A percentile compares a stretch with the other conserved stretches of the same genome.
phyloP scores from a whole-genome alignment of 1,284 basidiomycete genomes.

The Apiotrichum domesticum region DNA sequence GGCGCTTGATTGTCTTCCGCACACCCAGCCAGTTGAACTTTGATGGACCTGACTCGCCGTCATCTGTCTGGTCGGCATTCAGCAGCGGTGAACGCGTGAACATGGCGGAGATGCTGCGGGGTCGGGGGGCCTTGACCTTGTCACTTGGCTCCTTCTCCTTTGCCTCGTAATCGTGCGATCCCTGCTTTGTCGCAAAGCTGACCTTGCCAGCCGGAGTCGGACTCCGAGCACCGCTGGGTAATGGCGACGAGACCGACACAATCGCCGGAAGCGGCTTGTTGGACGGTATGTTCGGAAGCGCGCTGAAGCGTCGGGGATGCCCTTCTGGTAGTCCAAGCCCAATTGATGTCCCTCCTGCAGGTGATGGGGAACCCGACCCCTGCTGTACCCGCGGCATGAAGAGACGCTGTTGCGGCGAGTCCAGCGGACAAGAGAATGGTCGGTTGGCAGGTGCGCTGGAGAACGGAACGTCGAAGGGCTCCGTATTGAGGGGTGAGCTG shows the following conservation, averaged over 20 bases:
- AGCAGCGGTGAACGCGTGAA: conserved; percentile 21
- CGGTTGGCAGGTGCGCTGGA: background rate
- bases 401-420: background rate
- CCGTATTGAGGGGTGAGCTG: conserved; percentile 26
- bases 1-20: conserved; percentile 29
- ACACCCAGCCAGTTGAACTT: conserved; percentile 42
- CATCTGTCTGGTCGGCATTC: conserved; percentile 3
- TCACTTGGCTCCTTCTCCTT: conserved; percentile 19
- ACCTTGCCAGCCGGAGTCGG: conserved; percentile 25
- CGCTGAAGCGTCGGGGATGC: background rate
- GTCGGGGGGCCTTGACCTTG: conserved; percentile 23
- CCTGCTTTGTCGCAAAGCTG: conserved; percentile 25
- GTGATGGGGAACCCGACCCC: background rate
- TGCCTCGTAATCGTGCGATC: conserved; percentile 4
- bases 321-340: conserved; percentile 35
- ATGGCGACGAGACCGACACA: conserved; percentile 24
- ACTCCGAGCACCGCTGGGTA: conserved; percentile 29
- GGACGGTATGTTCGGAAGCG: background rate
- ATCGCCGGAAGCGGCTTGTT: background rate
- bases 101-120: conserved; percentile 37
- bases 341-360: conserved; percentile 1
- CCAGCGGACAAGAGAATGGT: conserved; percentile 2
- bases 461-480: conserved; percentile 5
- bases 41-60: conserved; percentile 14
- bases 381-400: background rate